phyloP scores from a whole-genome alignment of 805 yeast genomes.

The Metschnikowia lachancei region DNA sequence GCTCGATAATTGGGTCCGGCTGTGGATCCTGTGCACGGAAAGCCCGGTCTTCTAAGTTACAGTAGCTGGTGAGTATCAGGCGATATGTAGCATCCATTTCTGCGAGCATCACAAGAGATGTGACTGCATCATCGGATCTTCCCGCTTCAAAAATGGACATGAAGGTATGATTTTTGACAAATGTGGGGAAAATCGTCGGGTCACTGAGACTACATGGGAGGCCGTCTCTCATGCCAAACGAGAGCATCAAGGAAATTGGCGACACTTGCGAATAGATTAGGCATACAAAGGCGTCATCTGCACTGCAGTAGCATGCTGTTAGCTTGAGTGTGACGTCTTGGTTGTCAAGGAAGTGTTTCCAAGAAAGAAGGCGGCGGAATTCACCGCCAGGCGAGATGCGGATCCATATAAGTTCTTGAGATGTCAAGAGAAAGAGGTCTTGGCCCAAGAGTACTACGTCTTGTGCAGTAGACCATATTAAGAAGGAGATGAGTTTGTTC shows the following conservation, averaged over 20 bases:
- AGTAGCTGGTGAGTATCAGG: conserved; percentile 1
- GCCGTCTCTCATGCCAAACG: conserved; percentile 33
- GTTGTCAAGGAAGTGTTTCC: conserved; percentile 67
- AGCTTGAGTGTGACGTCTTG: conserved; percentile 52
- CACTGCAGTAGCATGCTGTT: conserved; percentile 19
- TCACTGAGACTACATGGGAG: conserved; percentile 40
- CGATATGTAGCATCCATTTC: background rate
- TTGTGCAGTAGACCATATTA: conserved; percentile 17
- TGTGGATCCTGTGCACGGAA: background rate
- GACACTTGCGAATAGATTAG: conserved; percentile 30
- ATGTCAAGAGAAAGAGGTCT: conserved; percentile 56
- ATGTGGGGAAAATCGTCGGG: conserved; percentile 25
- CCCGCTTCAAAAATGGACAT: background rate
- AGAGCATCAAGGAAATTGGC: conserved; percentile 32
- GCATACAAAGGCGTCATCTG: conserved; percentile 13
- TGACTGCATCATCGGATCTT: background rate
- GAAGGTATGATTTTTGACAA: background rate
- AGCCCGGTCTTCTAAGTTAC: conserved; percentile 1
- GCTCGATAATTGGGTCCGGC: background rate
- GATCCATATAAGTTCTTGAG: conserved; percentile 62
- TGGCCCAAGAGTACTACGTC: conserved; percentile 15
- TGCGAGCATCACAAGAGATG: background rate
- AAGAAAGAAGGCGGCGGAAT: conserved; percentile 53
- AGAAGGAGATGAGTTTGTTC: conserved; percentile 14
- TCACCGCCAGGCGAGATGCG: conserved; percentile 25